A percentile compares a stretch with the other conserved stretches of the same genome.
phyloP scores from a whole-genome alignment of 805 yeast genomes.

The Zygosaccharomyces kombuchaensis region DNA sequence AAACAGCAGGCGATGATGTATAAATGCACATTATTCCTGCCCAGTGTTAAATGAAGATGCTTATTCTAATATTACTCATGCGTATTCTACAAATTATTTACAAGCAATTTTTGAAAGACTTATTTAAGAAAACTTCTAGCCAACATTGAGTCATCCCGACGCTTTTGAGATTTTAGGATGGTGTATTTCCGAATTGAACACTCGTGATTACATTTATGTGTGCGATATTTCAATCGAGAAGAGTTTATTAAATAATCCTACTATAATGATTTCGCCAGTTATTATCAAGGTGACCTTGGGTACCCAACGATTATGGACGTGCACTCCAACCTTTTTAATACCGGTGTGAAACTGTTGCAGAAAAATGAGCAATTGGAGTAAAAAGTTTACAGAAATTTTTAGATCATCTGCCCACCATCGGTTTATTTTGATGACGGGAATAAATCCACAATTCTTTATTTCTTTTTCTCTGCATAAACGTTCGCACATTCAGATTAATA shows the following conservation, averaged over 20 bases:
- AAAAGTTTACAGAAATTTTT: slow-evolving; percentile 62
- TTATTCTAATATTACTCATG: slow-evolving; percentile 14
- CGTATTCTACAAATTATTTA: slow-evolving; percentile 39
- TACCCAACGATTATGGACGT: slow-evolving; percentile 51
- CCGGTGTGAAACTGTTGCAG: slow-evolving; percentile 46
- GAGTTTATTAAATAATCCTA: slow-evolving; percentile 65
- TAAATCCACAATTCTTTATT: too few relatives aligned
- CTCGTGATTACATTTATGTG: slow-evolving; percentile 59
- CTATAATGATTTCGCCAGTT: slow-evolving; percentile 52
- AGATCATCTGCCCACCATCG: slow-evolving; percentile 60
- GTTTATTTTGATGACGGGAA: slow-evolving; percentile 42
- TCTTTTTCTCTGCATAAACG: too few relatives aligned
- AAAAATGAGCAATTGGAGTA: slow-evolving; percentile 47
- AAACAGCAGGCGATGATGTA: slow-evolving; percentile 42
- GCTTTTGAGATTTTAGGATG: slow-evolving; percentile 49
- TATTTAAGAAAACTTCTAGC: slow-evolving; percentile 50
- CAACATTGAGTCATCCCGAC: slow-evolving; percentile 49
- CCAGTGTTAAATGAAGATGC: slow-evolving; percentile 32
- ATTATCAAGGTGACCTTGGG: slow-evolving; percentile 63
- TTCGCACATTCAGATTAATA: too few relatives aligned
- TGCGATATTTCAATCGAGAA: slow-evolving; percentile 65
- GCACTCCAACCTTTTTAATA: slow-evolving; percentile 57
- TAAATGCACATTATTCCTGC: slow-evolving; percentile 47
- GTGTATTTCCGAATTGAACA: slow-evolving; percentile 75
- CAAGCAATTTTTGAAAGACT: slow-evolving; percentile 52